phyloP scores from a whole-genome alignment of 2,329 filamentous ascomycete species.

The Trichoderma lentiforme region DNA sequence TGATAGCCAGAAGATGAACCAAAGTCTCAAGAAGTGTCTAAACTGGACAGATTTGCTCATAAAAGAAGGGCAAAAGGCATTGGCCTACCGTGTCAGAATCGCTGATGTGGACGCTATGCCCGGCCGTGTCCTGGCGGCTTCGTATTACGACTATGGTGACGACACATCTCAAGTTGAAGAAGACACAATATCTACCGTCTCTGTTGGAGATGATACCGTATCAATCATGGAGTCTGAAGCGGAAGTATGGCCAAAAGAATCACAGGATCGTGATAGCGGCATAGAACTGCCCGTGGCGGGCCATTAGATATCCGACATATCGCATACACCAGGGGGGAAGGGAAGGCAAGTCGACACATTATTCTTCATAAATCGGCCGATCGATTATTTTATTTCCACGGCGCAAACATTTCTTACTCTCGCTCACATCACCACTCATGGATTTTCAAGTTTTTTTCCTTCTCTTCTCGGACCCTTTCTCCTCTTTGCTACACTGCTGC shows the following conservation, averaged over 20 bases:
- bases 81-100: slow-evolving; percentile 75
- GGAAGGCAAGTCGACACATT: not conserved
- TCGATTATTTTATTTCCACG: not conserved
- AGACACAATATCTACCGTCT: slow-evolving; percentile 25
- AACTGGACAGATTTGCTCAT: slow-evolving; percentile 90
- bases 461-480: not conserved
- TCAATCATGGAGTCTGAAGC: slow-evolving; percentile 24
- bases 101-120: slow-evolving; percentile 68
- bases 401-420: not conserved
- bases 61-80: slow-evolving; percentile 79
- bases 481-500: slow-evolving; percentile 4
- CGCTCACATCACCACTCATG: slow-evolving; percentile 13
- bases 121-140: slow-evolving; percentile 68
- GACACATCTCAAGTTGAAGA: slow-evolving; percentile 24
- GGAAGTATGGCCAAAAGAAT: slow-evolving; percentile 36
- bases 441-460: not conserved
- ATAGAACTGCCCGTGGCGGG: slow-evolving; percentile 46
- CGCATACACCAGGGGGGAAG: not conserved
- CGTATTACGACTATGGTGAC: slow-evolving; percentile 58
- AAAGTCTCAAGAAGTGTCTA: slow-evolving; percentile 85
- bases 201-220: slow-evolving; percentile 22
- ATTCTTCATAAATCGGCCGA: not conserved
- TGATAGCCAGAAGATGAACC: slow-evolving; percentile 93
- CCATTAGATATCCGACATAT: slow-evolving; percentile 25
- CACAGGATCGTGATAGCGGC: slow-evolving; percentile 52